phyloP scores from a whole-genome alignment of 2,329 filamentous ascomycete species.

The Magnaporthiopsis rhizophila region DNA sequence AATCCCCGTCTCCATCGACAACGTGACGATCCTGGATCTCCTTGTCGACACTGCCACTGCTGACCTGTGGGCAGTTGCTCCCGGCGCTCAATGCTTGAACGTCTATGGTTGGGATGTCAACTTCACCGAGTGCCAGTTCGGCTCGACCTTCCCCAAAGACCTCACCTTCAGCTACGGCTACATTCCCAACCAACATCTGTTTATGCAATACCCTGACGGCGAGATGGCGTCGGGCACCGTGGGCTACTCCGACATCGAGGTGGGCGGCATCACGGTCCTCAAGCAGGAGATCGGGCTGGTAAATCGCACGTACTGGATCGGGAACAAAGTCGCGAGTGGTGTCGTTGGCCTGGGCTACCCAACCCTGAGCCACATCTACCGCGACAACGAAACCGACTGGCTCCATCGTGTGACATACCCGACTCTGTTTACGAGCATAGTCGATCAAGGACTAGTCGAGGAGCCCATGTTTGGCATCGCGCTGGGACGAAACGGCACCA shows the following conservation, averaged over 20 bases:
- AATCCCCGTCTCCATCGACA: constrained; percentile 19
- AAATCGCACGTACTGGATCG: constrained; percentile 41
- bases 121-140: constrained; percentile 31
- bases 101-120: constrained; percentile 20
- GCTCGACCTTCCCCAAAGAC: constrained; percentile 26
- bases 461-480: constrained; percentile 40
- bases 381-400: constrained; percentile 8
- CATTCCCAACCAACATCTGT: constrained; percentile 36
- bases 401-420: constrained; percentile 25
- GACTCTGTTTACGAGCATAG: constrained; percentile 40
- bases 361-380: constrained; percentile 39
- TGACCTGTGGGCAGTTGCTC: constrained; percentile 40
- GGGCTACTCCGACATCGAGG: constrained; percentile 35
- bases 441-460: constrained; percentile 34
- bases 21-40: constrained; percentile 18
- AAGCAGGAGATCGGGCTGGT: constrained; percentile 41
- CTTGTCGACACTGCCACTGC: constrained; percentile 43
- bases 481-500: constrained; percentile 37
- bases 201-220: constrained; percentile 38
- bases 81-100: constrained; percentile 34
- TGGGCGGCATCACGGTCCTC: constrained; percentile 35
- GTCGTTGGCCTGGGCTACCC: constrained; percentile 44
- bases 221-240: constrained; percentile 38
- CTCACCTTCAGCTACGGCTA: constrained; percentile 28
- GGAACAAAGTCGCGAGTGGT: constrained; percentile 43